Evolutionary conservation across 73 alveolate species (phyloP), one percentile per base, ranked within the genome.

Genomic region (Uronychia binucleata): DNA sequence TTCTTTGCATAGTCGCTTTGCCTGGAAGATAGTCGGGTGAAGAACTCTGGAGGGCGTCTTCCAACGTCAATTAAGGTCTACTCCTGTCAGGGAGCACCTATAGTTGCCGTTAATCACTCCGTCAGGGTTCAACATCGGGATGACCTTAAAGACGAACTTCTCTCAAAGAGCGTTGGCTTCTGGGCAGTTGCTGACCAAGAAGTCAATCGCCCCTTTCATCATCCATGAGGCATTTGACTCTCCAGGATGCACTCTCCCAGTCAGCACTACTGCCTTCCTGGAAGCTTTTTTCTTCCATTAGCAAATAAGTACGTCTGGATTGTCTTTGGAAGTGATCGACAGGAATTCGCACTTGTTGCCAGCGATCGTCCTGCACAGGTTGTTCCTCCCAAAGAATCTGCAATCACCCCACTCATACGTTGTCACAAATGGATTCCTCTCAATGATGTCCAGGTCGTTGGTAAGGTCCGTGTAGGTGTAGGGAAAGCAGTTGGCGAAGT

Each of bases 21-120:
- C 79, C 74, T 85, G 83, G 59, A 86, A 93, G 29, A 93, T 77
- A 82, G 84, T 95, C 1, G 97, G 97, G 78, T 90, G 93, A 28
- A 93, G 88, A 28, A 93, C 78, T 86, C 89, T 94, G 83, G 85
- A 86, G 0, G 97, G 96, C 28, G 90, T 88, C 74, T 89, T 89
- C 97, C 97, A 93, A 32, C 97, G 77, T 30, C 97, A 28, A 90
- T 93, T 93, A 78, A 93, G 75, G 46, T 93, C 97, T 59, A 92
- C 91, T 30, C 97, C 97, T 0, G 94, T 93, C 58, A 93, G 88
- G 5, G 94, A 83, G 78, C 96, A 90, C 29, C 97, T 33, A 0
- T 93, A 93, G 86, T 93, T 93, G 0, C 97, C 97, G 1, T 89
- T 93, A 46, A 93, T 83, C n/a, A 93, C 97, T 14, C 97, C 97